Base-by-base conservation (phyloP, 352 stramenopile genomes). In the Pythium plurisporium region DNA sequence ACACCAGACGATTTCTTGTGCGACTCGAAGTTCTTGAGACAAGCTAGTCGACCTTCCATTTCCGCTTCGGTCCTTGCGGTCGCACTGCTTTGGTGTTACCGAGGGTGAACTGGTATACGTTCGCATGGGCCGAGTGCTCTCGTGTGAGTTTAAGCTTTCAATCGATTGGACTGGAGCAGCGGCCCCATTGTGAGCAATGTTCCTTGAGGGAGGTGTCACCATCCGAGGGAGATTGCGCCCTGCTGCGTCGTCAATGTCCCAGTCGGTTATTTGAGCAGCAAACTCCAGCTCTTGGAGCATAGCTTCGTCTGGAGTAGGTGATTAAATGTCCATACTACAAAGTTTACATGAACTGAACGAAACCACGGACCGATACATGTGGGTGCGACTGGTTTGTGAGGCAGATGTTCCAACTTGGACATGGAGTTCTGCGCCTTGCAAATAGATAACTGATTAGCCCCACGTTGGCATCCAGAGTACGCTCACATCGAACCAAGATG, bases 191-290 rank as follows among this genome's bases (percentile, higher is more conserved):
- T 22, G 49, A n/a, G n/a, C 19, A 25, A 37, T 54, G 5, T 3
- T 34, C 33, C 26, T 10, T 19, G 46, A 56, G 15, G 60, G 60
- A 29, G 60, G 60, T 17, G 60, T 67, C 27, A 67, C 60, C 29
- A 63, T 23, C 15, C 54, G 46, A 14, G 46, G 30, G 19, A 38
- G 34, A n/a, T 40, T n/a, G 15, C 4, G 19, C 11, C 6, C n/a
- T 33, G 2, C 7, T 14, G 55, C 7, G 30, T 57, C 53, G 25
- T 84, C 69, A 44, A 76, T 67, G 65, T 84, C 74, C 74, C 74
- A 84, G 25, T 76, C 69, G 26, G 72, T 68, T 44, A 85, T 77
- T 23, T 79, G 70, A 17, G 72, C 75, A 48, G 75, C 75, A 20
- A 74, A 59, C 44, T 80, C 70, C 20, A 85, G 53, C 41, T 85